Conservation (phyloP, 2,329 filamentous ascomycete genomes). For the Epichloe aotearoae region DNA sequence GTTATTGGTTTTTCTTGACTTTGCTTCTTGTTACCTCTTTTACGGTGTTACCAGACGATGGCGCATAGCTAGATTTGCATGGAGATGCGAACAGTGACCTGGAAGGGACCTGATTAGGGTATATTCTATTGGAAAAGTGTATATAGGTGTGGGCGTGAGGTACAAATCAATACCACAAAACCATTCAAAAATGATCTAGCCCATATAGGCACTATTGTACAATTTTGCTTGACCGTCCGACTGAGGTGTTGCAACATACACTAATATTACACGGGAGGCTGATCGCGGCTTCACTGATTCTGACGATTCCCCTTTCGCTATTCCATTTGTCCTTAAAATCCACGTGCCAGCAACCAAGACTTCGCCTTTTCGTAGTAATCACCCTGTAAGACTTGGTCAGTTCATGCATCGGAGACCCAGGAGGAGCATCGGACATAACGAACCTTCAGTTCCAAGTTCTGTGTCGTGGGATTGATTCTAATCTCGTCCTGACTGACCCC, state of each 20-base stretch:
- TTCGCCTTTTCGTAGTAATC: slow-evolving; percentile 17
- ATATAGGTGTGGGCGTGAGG: slow-evolving; percentile 12
- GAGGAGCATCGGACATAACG: slow-evolving; percentile 7
- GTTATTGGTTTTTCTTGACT: background rate
- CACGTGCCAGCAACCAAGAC: slow-evolving; percentile 21
- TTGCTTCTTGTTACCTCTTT: background rate
- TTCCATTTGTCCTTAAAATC: slow-evolving; percentile 17
- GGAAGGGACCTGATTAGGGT: slow-evolving; percentile 5
- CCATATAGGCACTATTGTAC: slow-evolving; percentile 7
- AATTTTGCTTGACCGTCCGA: slow-evolving; percentile 5
- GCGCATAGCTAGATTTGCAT: slow-evolving; percentile 13
- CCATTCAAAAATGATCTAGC: background rate
- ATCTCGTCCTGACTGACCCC: slow-evolving; percentile 41
- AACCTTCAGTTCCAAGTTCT: slow-evolving; percentile 65
- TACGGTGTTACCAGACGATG: slow-evolving; percentile 8
- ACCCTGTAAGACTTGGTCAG: slow-evolving; percentile 16
- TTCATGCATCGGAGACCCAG: background rate
- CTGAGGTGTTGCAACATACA: slow-evolving; percentile 2
- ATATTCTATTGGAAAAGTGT: slow-evolving; percentile 9
- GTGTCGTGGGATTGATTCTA: slow-evolving; percentile 45
- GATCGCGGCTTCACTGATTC: background rate
- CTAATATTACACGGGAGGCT: slow-evolving; percentile 2
- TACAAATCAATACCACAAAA: slow-evolving; percentile 12
- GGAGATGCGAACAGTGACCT: slow-evolving; percentile 6
- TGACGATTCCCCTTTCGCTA: too few relatives aligned